A percentile compares a stretch with the other conserved stretches of the same genome.
phyloP scores from a whole-genome alignment of 108 stramenopile species.

The Cyclotella atomus region DNA sequence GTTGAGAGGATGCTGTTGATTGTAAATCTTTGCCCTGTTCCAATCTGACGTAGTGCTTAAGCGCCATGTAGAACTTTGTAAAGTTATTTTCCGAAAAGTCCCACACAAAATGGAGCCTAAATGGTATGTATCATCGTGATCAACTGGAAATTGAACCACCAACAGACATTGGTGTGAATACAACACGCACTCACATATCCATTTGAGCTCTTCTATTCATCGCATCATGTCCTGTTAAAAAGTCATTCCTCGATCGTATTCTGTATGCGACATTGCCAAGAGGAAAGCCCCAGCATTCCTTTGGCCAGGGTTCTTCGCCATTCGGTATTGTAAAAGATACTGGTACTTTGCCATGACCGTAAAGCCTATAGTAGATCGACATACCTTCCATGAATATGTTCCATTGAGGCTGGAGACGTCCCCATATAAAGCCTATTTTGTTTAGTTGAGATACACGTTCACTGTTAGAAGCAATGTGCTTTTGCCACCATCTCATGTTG shows the following conservation, averaged over 20 bases:
- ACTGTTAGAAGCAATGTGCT: constrained; percentile 59
- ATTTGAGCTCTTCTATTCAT: constrained; percentile 58
- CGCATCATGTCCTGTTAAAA: constrained; percentile 50
- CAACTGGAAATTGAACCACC: no score
- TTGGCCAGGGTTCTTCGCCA: constrained; percentile 57
- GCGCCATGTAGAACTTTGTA: constrained; percentile 57
- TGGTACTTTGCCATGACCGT: constrained; percentile 70
- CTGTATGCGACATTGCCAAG: constrained; percentile 71
- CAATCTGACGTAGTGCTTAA: constrained; percentile 58
- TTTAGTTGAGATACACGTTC: constrained; percentile 73
- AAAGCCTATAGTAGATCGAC: constrained; percentile 49
- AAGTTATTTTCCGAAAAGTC: constrained; percentile 68
- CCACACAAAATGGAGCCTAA: constrained; percentile 89
- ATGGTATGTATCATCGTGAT: no score
- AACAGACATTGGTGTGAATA: no score
- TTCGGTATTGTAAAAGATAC: constrained; percentile 74
- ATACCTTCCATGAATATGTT: constrained; percentile 81
- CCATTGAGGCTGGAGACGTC: constrained; percentile 83
- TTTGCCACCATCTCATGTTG: constrained; percentile 85
- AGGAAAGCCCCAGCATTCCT: constrained; percentile 70
- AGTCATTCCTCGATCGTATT: constrained; percentile 71
- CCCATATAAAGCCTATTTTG: constrained; percentile 82
- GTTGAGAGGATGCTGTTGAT: constrained; percentile 23
- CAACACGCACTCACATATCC: no score
- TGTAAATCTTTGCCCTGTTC: constrained; percentile 24